phyloP scores from a whole-genome alignment of 1,139 yeast species.

The Yamadazyma jaroonii region DNA sequence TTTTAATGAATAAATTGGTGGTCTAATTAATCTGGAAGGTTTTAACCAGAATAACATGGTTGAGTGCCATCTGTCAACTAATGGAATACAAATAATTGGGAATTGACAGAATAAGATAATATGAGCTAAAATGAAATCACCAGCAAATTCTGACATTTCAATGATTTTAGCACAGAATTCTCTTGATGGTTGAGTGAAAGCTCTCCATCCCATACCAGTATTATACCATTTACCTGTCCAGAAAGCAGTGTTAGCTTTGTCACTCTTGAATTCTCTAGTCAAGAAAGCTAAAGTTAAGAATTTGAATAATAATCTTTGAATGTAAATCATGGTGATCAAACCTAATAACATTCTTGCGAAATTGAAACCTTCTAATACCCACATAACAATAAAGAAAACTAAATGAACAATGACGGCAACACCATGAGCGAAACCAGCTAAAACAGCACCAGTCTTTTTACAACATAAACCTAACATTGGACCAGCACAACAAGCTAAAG shows the following conservation, averaged over 20 bases:
- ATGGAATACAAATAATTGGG: constrained; percentile 83
- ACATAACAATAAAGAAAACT: constrained; percentile 87
- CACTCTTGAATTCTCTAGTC: constrained; percentile 97
- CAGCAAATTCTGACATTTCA: constrained; percentile 94
- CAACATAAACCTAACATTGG: constrained; percentile 94
- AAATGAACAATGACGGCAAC: constrained; percentile 83
- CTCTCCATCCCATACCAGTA: constrained; percentile 91
- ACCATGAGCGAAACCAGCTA: constrained; percentile 98
- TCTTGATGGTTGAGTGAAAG: constrained; percentile 94
- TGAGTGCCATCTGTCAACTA: constrained; percentile 96
- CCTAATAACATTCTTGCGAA: constrained; percentile 89
- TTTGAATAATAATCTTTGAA: constrained; percentile 88
- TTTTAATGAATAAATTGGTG: constrained; percentile 96
- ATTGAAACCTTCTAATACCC: constrained; percentile 94
- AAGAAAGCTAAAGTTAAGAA: constrained; percentile 72
- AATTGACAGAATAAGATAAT: constrained; percentile 81
- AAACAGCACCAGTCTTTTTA: constrained; percentile 95
- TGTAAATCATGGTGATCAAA: constrained; percentile 75
- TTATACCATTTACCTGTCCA: constrained; percentile 99
- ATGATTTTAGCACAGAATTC: constrained; percentile 93
- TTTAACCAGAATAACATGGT: constrained; percentile 98
- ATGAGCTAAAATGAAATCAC: constrained; percentile 94
- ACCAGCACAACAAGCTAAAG: constrained; percentile 94
- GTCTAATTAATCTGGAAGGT: constrained; percentile 97
- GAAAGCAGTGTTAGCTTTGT: constrained; percentile 95